Evolutionary conservation across 2,329 filamentous ascomycete genomes (phyloP).

Genomic region (Microdochium paspali): DNA sequence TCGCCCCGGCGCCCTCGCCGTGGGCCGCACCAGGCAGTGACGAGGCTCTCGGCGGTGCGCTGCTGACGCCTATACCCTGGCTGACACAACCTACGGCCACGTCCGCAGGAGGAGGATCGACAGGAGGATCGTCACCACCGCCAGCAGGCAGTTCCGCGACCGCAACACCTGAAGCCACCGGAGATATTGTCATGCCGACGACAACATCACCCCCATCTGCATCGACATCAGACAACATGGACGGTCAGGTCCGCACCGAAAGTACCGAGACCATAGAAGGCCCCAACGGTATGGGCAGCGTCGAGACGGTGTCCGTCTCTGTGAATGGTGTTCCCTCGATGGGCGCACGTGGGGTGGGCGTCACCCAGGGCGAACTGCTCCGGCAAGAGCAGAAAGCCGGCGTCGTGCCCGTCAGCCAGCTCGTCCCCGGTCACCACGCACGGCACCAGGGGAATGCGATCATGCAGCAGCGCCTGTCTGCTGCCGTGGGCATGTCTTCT

Average conservation of each 20-base stretch:
- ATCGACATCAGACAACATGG: constrained; percentile 10
- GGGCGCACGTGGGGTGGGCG: constrained; percentile 38
- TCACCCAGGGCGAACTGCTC: constrained; percentile 77
- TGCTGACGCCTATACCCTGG: constrained; percentile 94
- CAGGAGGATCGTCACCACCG: too few relatives aligned
- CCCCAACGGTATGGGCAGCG: constrained; percentile 66
- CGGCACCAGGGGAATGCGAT: constrained; percentile 8
- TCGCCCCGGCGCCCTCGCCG: constrained; percentile 24
- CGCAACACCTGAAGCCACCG: constrained; percentile 16
- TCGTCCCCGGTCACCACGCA: constrained; percentile 31
- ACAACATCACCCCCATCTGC: constrained; percentile 1
- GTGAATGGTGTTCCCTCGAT: constrained; percentile 59
- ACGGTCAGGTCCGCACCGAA: constrained; percentile 56
- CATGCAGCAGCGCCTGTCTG: constrained; percentile 7
- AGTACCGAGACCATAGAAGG: constrained; percentile 74
- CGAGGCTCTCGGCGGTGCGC: constrained; percentile 79
- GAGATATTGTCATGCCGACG: background rate
- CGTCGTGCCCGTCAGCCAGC: constrained; percentile 60
- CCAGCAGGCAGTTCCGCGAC: constrained; percentile 2
- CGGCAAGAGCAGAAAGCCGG: constrained; percentile 81
- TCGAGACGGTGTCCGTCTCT: constrained; percentile 72
- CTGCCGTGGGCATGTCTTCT: background rate
- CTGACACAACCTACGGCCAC: constrained; percentile 26
- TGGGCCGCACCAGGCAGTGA: constrained; percentile 60
- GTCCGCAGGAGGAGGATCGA: too few relatives aligned